A percentile compares a stretch with the other conserved stretches of the same genome.
Conservation (phyloP, 345 rosid genomes). For the Raphanus sativus region DNA sequence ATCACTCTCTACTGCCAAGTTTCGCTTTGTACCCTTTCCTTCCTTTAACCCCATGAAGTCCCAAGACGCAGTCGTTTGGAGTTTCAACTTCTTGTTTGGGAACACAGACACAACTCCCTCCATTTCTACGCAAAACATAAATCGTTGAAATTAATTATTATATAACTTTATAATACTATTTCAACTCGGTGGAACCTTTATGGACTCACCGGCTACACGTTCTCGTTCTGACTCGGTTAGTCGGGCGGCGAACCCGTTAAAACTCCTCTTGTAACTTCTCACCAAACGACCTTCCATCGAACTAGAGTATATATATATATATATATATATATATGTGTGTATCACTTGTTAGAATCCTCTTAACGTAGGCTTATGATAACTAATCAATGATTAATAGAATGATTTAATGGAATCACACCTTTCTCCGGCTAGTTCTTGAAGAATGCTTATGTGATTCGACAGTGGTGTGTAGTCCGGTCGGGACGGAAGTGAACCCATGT, state of each 20-base stretch:
- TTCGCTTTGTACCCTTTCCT: slow-evolving; percentile 16
- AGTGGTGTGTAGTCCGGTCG: slow-evolving; percentile 23
- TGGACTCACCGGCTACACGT: slow-evolving; percentile 41
- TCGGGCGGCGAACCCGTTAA: slow-evolving; percentile 63
- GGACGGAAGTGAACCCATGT: slow-evolving; percentile 46
- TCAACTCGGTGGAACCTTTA: not conserved
- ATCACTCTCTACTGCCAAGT: slow-evolving; percentile 35
- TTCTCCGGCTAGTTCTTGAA: slow-evolving; percentile 34
- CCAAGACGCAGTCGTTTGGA: slow-evolving; percentile 62
- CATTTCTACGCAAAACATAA: slow-evolving; percentile 30
- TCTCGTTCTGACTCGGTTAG: slow-evolving; percentile 48
- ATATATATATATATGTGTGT: not conserved
- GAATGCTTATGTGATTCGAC: slow-evolving; percentile 37
- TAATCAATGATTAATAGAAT: not conserved
- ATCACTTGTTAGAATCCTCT: not conserved
- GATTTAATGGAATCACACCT: not conserved
- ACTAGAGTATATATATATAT: too few relatives aligned
- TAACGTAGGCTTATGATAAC: not conserved
- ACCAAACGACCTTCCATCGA: slow-evolving; percentile 37
- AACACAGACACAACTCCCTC: slow-evolving; percentile 51
- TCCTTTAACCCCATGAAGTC: slow-evolving; percentile 50
- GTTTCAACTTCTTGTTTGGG: slow-evolving; percentile 34
- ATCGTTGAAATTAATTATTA: not conserved
- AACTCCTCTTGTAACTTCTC: slow-evolving; percentile 55
- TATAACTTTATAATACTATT: not conserved